A percentile compares a stretch with the other conserved stretches of the same genome.
These are phyloP conservation scores for Metroxylon sagu DNA, from an alignment of 176 grass and related monocot genomes.

Conservation along the genomic window DNA sequence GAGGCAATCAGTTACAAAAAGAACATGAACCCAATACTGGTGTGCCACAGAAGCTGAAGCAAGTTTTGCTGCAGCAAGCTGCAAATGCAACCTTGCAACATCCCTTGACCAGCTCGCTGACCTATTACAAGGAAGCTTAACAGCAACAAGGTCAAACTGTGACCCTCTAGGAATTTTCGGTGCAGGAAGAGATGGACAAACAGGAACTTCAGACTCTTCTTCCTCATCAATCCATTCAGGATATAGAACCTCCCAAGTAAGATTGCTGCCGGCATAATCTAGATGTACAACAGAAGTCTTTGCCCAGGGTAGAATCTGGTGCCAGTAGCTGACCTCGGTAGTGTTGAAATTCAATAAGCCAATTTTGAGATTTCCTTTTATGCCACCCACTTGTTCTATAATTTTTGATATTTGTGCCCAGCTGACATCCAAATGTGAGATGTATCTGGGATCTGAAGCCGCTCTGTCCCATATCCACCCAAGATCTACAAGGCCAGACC, in stretches of 20 bases:
- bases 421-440: background rate
- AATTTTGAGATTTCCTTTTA: background rate
- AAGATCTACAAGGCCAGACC: background rate
- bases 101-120: conserved; percentile 4
- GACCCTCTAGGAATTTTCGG: background rate
- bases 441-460: background rate
- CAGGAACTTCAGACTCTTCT: background rate
- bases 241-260: conserved; percentile 6
- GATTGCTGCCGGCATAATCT: background rate
- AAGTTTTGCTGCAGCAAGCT: background rate
- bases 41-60: background rate
- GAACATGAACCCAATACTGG: background rate
- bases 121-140: conserved; percentile 4
- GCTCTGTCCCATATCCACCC: background rate
- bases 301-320: background rate
- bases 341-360: conserved; percentile 7
- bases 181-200: background rate
- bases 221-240: conserved; percentile 15
- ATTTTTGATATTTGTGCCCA: background rate
- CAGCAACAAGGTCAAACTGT: background rate
- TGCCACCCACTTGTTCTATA: background rate
- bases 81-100: conserved; percentile 6
- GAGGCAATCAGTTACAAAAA: conserved; percentile 1
- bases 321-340: conserved; percentile 4
- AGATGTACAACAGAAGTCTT: conserved; percentile 2